Evolutionary conservation across 164 flowering plant species (phyloP).

Genomic region (Macadamia integrifolia): DNA sequence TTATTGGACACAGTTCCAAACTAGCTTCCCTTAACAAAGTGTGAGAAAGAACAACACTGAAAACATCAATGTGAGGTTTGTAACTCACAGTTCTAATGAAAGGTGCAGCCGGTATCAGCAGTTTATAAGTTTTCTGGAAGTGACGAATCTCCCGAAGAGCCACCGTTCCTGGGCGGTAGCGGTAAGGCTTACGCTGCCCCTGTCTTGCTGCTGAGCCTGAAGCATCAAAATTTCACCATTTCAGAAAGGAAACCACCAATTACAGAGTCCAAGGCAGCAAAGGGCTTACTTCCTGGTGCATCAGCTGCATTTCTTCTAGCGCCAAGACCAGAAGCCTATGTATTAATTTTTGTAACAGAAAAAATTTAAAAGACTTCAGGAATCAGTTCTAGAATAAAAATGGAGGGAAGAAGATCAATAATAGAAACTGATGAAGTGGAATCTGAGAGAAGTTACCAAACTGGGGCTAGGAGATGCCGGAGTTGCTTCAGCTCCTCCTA

Average conservation of each 20-base stretch:
- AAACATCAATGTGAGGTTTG: no score
- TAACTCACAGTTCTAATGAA: conserved; percentile 45
- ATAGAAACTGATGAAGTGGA: background rate
- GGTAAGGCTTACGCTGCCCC: conserved; percentile 18
- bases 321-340: conserved; percentile 4
- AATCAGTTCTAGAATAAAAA: background rate
- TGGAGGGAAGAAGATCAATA: background rate
- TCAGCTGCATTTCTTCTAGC: background rate
- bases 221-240: background rate
- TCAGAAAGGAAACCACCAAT: background rate
- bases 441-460: conserved; percentile 4
- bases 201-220: conserved; percentile 1
- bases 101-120: conserved; percentile 43
- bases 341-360: background rate
- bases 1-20: no score
- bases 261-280: background rate
- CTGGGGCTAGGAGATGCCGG: background rate
- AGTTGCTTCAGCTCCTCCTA: background rate
- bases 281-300: conserved; percentile 7
- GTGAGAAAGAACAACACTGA: no score
- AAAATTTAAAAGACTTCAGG: no score
- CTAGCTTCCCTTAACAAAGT: no score
- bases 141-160: conserved; percentile 59
- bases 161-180: conserved; percentile 49
- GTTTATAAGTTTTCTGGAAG: conserved; percentile 32